A percentile compares a stretch with the other conserved stretches of the same genome.
Evolutionary conservation across 352 stramenopile species (phyloP).

Genomic region (Globisporangium okanoganense): DNA sequence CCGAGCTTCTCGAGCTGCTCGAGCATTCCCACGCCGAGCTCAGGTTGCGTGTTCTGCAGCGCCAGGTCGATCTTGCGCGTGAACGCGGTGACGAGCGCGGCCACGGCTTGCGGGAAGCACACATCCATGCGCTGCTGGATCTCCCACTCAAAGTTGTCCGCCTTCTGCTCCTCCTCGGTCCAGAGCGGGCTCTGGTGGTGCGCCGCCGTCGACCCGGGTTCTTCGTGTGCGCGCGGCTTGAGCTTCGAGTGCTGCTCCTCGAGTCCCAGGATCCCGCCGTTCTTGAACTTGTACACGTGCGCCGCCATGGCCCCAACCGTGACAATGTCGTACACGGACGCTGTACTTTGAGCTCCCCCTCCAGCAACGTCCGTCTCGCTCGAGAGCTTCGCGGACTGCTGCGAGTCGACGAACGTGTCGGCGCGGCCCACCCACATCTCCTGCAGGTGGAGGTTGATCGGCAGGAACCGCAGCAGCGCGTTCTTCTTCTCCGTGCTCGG

Average conservation of each 20-base stretch:
- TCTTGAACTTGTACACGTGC: constrained; percentile 89
- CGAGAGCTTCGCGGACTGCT: constrained; percentile 24
- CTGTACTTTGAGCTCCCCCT: neutral
- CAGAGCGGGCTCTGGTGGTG: constrained; percentile 70
- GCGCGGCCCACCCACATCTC: constrained; percentile 83
- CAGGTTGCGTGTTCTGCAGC: constrained; percentile 43
- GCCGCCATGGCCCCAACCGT: constrained; percentile 85
- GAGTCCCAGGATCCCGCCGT: constrained; percentile 71
- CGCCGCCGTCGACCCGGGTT: constrained; percentile 34
- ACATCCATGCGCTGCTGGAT: constrained; percentile 83
- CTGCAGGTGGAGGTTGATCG: constrained; percentile 83
- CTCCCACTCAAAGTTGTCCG: constrained; percentile 68
- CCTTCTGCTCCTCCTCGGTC: constrained; percentile 83
- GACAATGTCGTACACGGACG: constrained; percentile 77
- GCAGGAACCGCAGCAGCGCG: constrained; percentile 66
- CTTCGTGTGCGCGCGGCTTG: constrained; percentile 54
- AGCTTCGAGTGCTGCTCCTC: constrained; percentile 72
- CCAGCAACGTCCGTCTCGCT: constrained; percentile 21
- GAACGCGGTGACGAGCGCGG: constrained; percentile 76
- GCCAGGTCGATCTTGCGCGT: constrained; percentile 77
- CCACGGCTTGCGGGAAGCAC: constrained; percentile 77
- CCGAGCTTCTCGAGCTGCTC: constrained; percentile 76
- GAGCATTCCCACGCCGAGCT: constrained; percentile 57
- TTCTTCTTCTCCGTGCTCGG: constrained; percentile 86
- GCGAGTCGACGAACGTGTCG: constrained; percentile 34